Evolutionary conservation across 148 eudicot genomes (phyloP).

Genomic region (Amaranthus cruentus): DNA sequence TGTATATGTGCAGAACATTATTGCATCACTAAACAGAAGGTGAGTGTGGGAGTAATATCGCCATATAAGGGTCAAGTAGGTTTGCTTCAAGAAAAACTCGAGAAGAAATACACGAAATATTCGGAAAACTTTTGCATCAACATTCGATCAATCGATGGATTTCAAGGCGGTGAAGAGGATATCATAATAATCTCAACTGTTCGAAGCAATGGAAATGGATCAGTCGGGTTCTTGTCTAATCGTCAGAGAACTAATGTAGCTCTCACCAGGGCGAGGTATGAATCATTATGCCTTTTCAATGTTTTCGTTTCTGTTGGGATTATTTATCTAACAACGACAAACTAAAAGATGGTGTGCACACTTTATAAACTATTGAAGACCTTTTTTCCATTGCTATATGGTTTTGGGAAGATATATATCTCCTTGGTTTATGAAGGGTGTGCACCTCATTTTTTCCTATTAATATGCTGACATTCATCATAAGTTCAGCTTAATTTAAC

Average conservation of each 20-base stretch:
- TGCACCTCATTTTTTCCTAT: no score
- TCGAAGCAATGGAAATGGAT: constrained; percentile 48
- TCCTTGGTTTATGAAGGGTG: no score
- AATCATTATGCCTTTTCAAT: background rate
- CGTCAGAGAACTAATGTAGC: constrained; percentile 69
- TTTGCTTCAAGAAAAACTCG: constrained; percentile 26
- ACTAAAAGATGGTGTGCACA: no score
- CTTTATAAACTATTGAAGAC: no score
- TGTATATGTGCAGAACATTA: background rate
- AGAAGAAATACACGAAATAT: constrained; percentile 23
- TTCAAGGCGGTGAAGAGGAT: constrained; percentile 89
- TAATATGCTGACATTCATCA: no score
- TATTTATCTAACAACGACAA: no score
- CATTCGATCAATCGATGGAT: constrained; percentile 73
- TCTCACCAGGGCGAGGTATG: constrained; percentile 75
- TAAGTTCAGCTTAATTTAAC: no score
- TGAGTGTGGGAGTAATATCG: constrained; percentile 39
- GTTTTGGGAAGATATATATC: no score
- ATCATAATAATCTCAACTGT: constrained; percentile 74
- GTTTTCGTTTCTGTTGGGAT: background rate
- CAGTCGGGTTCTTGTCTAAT: constrained; percentile 67
- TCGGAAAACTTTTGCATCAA: constrained; percentile 47
- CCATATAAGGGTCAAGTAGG: constrained; percentile 44
- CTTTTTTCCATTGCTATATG: no score
- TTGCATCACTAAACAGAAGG: constrained; percentile 11